Evolutionary conservation across 2,329 filamentous ascomycete genomes (phyloP).

Genomic region (Diaporthe sp.): DNA sequence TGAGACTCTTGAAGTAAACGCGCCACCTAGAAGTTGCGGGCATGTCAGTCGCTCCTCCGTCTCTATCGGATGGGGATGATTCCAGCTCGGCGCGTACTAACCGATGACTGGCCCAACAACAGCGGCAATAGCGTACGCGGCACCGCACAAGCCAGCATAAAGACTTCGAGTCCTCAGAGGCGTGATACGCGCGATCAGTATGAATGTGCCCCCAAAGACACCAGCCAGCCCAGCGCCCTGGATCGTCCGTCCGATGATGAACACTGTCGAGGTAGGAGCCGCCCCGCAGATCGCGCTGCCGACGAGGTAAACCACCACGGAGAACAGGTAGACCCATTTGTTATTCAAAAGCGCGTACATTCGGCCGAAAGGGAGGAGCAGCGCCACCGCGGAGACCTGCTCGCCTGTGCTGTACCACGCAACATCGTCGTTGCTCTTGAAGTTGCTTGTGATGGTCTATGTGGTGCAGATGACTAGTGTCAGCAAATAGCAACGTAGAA

Average conservation of each 20-base stretch:
- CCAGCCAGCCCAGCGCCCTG: background rate
- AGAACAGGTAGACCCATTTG: slow-evolving; percentile 6
- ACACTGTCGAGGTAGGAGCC: background rate
- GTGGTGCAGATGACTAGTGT: background rate
- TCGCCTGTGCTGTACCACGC: slow-evolving; percentile 9
- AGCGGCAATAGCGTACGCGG: slow-evolving; percentile 2
- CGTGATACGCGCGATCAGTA: slow-evolving; percentile 1
- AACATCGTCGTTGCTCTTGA: slow-evolving; percentile 8
- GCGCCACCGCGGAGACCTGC: slow-evolving; percentile 5
- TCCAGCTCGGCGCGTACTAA: background rate
- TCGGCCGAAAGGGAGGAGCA: slow-evolving; percentile 7
- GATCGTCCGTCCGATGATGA: background rate
- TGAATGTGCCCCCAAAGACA: slow-evolving; percentile 8
- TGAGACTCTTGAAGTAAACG: background rate
- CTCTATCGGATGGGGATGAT: background rate
- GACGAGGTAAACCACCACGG: background rate
- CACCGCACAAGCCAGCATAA: slow-evolving; percentile 1
- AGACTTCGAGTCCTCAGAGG: slow-evolving; percentile 7
- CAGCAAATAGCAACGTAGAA: background rate
- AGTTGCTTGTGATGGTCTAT: slow-evolving; percentile 3
- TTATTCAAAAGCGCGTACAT: slow-evolving; percentile 4
- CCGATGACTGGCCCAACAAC: slow-evolving; percentile 4
- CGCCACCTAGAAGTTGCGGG: background rate
- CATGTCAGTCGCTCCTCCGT: background rate
- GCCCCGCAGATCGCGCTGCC: background rate